phyloP scores from a whole-genome alignment of 208 protist species.

The Trypanosoma platydactyli region DNA sequence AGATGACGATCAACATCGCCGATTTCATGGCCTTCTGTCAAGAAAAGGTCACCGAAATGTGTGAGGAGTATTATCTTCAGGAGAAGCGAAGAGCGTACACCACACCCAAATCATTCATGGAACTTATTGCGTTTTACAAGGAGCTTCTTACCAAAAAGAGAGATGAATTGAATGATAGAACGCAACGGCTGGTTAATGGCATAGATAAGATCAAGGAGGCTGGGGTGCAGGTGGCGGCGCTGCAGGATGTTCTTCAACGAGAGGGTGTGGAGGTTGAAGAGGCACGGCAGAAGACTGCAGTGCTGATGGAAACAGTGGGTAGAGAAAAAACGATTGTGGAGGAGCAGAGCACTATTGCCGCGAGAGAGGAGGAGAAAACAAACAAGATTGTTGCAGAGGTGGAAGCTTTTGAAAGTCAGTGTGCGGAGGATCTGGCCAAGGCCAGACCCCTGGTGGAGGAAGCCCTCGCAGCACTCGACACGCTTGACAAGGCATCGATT shows the following conservation, averaged over 20 bases:
- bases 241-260: constrained; percentile 88
- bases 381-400: constrained; percentile 95
- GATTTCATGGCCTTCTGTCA: constrained; percentile 97
- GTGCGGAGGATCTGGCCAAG: constrained; percentile 87
- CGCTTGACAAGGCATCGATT: constrained; percentile 97
- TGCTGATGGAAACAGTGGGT: constrained; percentile 94
- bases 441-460: constrained; percentile 95
- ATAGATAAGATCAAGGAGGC: constrained; percentile 94
- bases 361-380: constrained; percentile 95
- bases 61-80: constrained; percentile 91
- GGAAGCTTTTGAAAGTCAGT: constrained; percentile 82
- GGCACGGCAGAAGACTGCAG: constrained; percentile 92
- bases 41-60: constrained; percentile 92
- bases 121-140: constrained; percentile 98
- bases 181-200: constrained; percentile 91
- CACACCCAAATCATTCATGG: constrained; percentile 99
- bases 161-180: constrained; percentile 88
- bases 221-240: constrained; percentile 87
- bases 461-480: constrained; percentile 96
- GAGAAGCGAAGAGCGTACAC: constrained; percentile 98
- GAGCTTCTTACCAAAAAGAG: constrained; percentile 93
- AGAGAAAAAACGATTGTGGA: constrained; percentile 96
- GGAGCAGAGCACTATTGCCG: constrained; percentile 93
- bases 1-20: constrained; percentile 87
- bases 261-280: constrained; percentile 95